Base-by-base conservation (phyloP, 169 alveolate species). In the Plasmodium falciparum region DNA sequence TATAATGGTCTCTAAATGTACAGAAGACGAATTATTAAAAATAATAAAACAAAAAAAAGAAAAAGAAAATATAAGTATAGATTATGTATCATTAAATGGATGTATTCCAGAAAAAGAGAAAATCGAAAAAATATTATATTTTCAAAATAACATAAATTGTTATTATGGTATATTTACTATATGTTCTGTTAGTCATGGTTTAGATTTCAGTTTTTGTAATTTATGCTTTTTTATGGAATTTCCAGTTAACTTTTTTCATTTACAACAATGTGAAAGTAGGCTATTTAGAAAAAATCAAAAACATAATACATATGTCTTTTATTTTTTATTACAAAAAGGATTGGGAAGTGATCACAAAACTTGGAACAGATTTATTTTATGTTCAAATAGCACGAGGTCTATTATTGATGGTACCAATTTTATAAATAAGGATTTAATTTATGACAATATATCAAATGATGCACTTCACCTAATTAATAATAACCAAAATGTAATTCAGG, bases 251-350 rank as follows among this genome's bases (percentile, higher is more conserved):
- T 75, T 75, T 39, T 75, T 75, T 75, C 89, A 75, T 67, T 39
- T 75, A 1, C 89, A 75, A 63, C 89, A 75, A 63, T 75, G 89
- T n/a, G 89, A 75, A n/a, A 63, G 75, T 49, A 61, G 89, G 24
- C 33, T 75, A 26, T 75, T 75, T 63, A 75, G 89, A 67, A 61
- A 63, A 67, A 75, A 75, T 54, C 89, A 75, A 54, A 22, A 24
- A 63, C 62, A 45, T 29, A 13, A 75, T 56, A 75, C 89, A 1
- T 75, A 43, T 39, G 75, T 75, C 49, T 75, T 75, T 75, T 75
- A 75, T 67, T 75, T 75, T 39, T 56, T 75, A 52, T 75, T 75
- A 43, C 33, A 75, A 75, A 62, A 75, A 62, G 89, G 89, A 15
- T 49, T 75, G 24, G 89, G 89, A 15, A 75, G 89, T n/a, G 89